Evolutionary conservation across 257 asterid species (phyloP).

Genomic region (Leonotis leonurus): DNA sequence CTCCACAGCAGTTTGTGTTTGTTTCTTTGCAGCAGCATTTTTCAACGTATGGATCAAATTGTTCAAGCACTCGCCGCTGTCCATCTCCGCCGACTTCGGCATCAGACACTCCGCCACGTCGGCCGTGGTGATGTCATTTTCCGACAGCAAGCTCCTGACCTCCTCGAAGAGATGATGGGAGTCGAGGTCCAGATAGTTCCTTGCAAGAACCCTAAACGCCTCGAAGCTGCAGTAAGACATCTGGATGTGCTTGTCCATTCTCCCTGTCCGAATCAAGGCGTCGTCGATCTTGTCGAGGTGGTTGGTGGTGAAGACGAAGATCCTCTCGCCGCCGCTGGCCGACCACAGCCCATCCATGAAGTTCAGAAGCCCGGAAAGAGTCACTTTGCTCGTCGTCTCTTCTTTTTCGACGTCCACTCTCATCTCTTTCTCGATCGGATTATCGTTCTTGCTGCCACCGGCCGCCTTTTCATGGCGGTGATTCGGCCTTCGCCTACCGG

Average conservation of each 20-base stretch:
- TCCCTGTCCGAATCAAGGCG: not conserved
- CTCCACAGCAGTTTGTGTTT: too few species aligned
- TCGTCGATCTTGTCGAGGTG: constrained; percentile 1
- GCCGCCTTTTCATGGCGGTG: not conserved
- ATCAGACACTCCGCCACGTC: constrained; percentile 14
- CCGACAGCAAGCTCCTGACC: not conserved
- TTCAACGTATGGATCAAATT: not conserved
- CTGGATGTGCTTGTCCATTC: constrained; percentile 16
- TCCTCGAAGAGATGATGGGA: not conserved
- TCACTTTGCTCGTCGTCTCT: not conserved
- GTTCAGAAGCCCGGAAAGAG: constrained; percentile 10
- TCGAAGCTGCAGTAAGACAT: constrained; percentile 14
- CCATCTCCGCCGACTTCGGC: not conserved
- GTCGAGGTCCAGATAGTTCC: constrained; percentile 1
- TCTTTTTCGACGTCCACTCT: not conserved
- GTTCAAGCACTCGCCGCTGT: constrained; percentile 1
- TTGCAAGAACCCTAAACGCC: constrained; percentile 8
- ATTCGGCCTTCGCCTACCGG: not conserved
- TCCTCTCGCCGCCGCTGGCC: constrained; percentile 9
- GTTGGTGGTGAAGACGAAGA: constrained; percentile 10
- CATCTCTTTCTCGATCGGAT: not conserved
- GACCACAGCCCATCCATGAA: constrained; percentile 20
- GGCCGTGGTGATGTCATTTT: not conserved
- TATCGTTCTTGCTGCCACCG: not conserved
- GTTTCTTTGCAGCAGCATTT: too few species aligned